A percentile compares a stretch with the other conserved stretches of the same genome.
These are phyloP conservation scores for Tetrapyrgos nigripes DNA, from an alignment of 1,284 basidiomycete species.

Conservation along the genomic window DNA sequence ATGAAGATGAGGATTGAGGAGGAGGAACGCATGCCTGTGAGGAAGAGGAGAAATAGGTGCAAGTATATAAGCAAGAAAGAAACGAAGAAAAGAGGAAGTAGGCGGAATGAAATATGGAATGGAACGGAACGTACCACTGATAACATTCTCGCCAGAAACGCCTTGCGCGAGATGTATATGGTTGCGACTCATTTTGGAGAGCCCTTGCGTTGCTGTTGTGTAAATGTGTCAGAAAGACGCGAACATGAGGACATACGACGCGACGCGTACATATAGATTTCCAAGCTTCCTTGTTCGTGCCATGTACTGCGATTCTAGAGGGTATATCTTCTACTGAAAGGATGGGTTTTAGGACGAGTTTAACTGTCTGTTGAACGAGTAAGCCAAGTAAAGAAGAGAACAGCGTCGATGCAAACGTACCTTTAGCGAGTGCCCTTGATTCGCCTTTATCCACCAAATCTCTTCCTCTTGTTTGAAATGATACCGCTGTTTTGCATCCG, in stretches of 20 bases:
- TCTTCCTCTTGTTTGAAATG: conserved; percentile 68
- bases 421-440: conserved; percentile 92
- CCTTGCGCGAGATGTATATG: conserved; percentile 90
- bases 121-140: conserved; percentile 64
- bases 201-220: conserved; percentile 64
- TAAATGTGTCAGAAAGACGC: not conserved
- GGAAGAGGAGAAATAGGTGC: not conserved
- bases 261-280: conserved; percentile 66
- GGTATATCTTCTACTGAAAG: conserved; percentile 67
- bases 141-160: conserved; percentile 63
- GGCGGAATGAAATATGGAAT: not conserved
- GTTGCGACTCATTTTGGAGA: conserved; percentile 87
- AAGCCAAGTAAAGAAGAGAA: not conserved
- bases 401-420: conserved; percentile 49
- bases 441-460: conserved; percentile 89
- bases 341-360: conserved; percentile 74
- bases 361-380: conserved; percentile 54
- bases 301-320: conserved; percentile 74
- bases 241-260: not conserved
- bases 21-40: conserved; percentile 77
- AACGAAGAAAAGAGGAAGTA: not conserved
- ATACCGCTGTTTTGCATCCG: conserved; percentile 83
- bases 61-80: not conserved
- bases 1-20: conserved; percentile 81
- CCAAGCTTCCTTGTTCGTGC: conserved; percentile 76